Evolutionary conservation across 2,329 filamentous ascomycete species (phyloP), one percentile per base, ranked within the genome.

Genomic region (Coniochaeta hoffmannii): DNA sequence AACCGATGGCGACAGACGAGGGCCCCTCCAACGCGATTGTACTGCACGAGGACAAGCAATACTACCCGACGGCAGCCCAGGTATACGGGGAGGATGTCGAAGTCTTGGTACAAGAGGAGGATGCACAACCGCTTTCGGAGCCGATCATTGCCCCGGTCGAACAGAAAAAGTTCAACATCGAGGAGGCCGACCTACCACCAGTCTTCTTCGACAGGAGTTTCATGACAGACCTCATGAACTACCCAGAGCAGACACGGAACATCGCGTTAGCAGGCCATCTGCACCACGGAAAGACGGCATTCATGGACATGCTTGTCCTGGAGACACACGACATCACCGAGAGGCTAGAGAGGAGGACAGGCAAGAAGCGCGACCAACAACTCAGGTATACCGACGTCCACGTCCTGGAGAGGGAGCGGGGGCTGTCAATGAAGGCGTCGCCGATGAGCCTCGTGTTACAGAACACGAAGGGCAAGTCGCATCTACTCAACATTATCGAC

Each of bases 31-130:
- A 97, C 71, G 93, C 94, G 53, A 91, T 99, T n/a, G 82, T 99
- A 56, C 82, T 99, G 49, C 94, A 99, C 74, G 94, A 99, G 78
- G 94, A 99, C 75, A 99, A 99, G 72, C 94, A 97, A 70, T 99
- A 99, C 73, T 99, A 99, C 69, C 94, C 94, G 30, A 96, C 92
- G n/a, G 94, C 94, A 56, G 87, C 93, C 68, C 94, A 99, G 71
- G 86, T 96, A 41, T 99, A 97, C 69, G 94, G 94, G 53, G 81
- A 86, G 64, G 92, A 94, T 73, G 94, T 99, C 64, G 94, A 99
- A 74, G 94, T 93, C 1, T 76, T 96, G 71, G 93, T 99, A 35
- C 89, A 97, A 68, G 94, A 99, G 71, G 94, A 97, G 74, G 94
- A 99, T 76, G 89, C 92, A 57, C 94, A 99, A 70, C 89, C 92